Evolutionary conservation across 345 rosid genomes (phyloP).

Genomic region (Dimocarpus longan): DNA sequence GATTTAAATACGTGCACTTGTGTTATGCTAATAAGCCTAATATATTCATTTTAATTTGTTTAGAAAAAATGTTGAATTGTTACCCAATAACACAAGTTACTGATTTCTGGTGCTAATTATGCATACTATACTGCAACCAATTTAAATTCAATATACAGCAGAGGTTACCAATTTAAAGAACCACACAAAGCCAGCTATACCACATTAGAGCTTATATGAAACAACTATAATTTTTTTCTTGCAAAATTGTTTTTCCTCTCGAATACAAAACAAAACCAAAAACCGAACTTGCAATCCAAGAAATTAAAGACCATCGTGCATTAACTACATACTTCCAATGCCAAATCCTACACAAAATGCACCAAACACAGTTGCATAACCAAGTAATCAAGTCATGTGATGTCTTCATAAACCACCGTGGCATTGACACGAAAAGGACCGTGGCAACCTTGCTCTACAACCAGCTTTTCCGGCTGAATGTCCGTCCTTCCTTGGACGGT

Average conservation of each 20-base stretch:
- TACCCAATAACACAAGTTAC: too few relatives aligned
- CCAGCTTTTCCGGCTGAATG: slow-evolving; percentile 39
- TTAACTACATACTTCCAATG: slow-evolving; percentile 19
- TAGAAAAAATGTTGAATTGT: too few relatives aligned
- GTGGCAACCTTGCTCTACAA: slow-evolving; percentile 63
- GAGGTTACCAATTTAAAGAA: too few relatives aligned
- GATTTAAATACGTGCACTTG: too few relatives aligned
- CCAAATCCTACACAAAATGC: slow-evolving; percentile 15
- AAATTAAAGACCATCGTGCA: slow-evolving; percentile 20
- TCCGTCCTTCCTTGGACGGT: slow-evolving; percentile 65
- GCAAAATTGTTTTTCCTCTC: too few relatives aligned
- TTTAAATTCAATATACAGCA: too few relatives aligned
- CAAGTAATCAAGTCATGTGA: slow-evolving; percentile 34
- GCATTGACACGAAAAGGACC: slow-evolving; percentile 65
- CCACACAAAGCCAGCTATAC: background rate
- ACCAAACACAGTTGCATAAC: slow-evolving; percentile 10
- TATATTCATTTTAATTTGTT: too few relatives aligned
- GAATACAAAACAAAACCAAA: background rate
- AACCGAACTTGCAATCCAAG: background rate
- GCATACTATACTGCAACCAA: too few relatives aligned
- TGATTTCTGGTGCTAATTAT: too few relatives aligned
- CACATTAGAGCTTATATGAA: background rate
- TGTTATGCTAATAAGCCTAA: too few relatives aligned
- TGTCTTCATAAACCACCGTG: slow-evolving; percentile 76
- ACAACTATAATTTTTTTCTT: background rate